These are phyloP conservation scores for Alectoria sarmentosa DNA, from an alignment of 495 filamentous ascomycete species.

Conservation along the genomic window DNA sequence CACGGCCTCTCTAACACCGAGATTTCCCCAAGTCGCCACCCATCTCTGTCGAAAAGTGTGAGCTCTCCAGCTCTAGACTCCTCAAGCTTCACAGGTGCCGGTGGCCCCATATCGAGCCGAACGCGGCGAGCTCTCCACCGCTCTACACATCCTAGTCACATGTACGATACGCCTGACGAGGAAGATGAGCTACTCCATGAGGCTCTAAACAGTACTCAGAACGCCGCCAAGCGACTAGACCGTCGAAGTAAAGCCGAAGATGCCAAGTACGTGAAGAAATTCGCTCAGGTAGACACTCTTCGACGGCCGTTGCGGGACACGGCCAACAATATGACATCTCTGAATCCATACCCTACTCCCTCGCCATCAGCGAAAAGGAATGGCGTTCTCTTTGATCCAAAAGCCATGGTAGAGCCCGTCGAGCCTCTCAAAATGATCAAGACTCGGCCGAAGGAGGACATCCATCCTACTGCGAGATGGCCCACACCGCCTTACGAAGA, in stretches of 20 bases:
- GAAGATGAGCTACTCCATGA: constrained; percentile 95
- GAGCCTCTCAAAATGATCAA: constrained; percentile 46
- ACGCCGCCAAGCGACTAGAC: constrained; percentile 48
- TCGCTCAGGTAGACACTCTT: constrained; percentile 38
- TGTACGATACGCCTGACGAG: constrained; percentile 92
- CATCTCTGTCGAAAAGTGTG: constrained; percentile 67
- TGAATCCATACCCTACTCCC: constrained; percentile 86
- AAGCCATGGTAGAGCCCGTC: constrained; percentile 54
- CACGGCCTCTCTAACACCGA: constrained; percentile 15
- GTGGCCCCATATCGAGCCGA: constrained; percentile 68
- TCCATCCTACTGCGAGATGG: constrained; percentile 64
- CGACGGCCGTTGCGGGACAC: constrained; percentile 43
- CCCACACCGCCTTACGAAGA: constrained; percentile 95
- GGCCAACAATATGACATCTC: constrained; percentile 50
- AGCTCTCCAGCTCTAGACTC: constrained; percentile 58
- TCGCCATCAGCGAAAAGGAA: constrained; percentile 82
- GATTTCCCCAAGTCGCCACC: constrained; percentile 53
- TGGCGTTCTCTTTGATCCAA: constrained; percentile 59
- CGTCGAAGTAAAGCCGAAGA: constrained; percentile 37
- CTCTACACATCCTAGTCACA: constrained; percentile 63
- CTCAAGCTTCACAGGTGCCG: constrained; percentile 43
- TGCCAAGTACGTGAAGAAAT: constrained; percentile 36
- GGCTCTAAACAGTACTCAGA: constrained; percentile 54
- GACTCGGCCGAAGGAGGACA: constrained; percentile 33
- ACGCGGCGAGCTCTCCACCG: constrained; percentile 75